Evolutionary conservation across 345 rosid genomes (phyloP).

Genomic region (Citrus mangshanensis): DNA sequence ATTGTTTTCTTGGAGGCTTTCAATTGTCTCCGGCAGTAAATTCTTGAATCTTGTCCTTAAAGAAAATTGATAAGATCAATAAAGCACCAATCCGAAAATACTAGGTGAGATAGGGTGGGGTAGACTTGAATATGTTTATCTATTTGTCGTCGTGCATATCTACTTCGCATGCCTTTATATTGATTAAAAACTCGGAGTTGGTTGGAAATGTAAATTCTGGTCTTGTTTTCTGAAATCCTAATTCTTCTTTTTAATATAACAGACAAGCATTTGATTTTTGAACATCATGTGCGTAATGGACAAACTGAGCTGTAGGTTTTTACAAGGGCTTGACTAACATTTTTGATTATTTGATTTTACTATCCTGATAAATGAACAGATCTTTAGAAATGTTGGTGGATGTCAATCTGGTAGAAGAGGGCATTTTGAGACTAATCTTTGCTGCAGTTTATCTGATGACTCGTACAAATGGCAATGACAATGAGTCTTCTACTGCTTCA

Average conservation of each 20-base stretch:
- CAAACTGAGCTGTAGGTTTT: slow-evolving; percentile 1
- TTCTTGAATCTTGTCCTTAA: neutral
- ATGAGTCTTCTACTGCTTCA: slow-evolving; percentile 75
- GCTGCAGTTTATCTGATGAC: slow-evolving; percentile 75
- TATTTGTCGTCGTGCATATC: neutral
- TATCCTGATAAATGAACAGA: slow-evolving; percentile 46
- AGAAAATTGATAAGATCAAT: neutral
- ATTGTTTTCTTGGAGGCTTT: neutral
- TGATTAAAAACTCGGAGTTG: neutral
- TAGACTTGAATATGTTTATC: neutral
- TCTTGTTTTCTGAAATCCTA: neutral
- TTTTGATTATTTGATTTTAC: neutral
- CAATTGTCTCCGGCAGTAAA: neutral
- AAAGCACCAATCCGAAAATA: neutral
- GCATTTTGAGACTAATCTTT: slow-evolving; percentile 77
- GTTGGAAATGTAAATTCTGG: neutral
- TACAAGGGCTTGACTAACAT: neutral
- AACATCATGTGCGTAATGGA: neutral
- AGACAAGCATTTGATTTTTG: slow-evolving; percentile 9
- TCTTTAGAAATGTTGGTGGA: slow-evolving; percentile 81
- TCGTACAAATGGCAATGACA: slow-evolving; percentile 60
- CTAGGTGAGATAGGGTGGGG: neutral
- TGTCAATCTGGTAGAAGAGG: slow-evolving; percentile 83
- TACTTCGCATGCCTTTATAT: neutral
- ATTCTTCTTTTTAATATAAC: neutral